These are phyloP conservation scores for Coriolopsis trogii DNA, from an alignment of 1,284 basidiomycete species.

Conservation along the genomic window DNA sequence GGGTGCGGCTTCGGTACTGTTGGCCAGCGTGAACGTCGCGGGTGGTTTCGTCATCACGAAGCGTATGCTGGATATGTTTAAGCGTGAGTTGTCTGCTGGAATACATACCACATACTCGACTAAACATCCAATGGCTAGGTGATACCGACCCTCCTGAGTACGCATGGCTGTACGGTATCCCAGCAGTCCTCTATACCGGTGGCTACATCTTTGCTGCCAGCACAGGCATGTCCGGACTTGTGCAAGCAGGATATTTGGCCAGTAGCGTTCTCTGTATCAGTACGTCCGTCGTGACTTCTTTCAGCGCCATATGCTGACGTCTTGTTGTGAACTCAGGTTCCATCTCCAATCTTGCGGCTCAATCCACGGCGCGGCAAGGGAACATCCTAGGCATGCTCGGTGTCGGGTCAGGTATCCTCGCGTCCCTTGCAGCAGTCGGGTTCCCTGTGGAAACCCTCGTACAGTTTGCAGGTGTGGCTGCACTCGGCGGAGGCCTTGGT, in stretches of 20 bases:
- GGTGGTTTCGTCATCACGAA: conserved; percentile 86
- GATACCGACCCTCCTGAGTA: conserved; percentile 86
- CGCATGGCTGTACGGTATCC: conserved; percentile 77
- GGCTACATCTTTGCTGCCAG: conserved; percentile 80
- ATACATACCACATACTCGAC: neutral
- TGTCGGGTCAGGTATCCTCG: conserved; percentile 77
- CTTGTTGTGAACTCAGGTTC: conserved; percentile 51
- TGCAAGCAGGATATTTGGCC: conserved; percentile 82
- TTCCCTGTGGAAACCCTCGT: conserved; percentile 74
- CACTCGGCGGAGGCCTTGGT: conserved; percentile 69
- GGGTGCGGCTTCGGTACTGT: conserved; percentile 77
- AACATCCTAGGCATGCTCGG: conserved; percentile 85
- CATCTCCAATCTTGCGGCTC: conserved; percentile 72
- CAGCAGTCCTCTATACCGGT: conserved; percentile 78
- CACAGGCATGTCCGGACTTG: conserved; percentile 82
- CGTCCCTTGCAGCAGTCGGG: conserved; percentile 80
- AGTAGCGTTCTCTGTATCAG: conserved; percentile 84
- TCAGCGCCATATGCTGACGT: neutral
- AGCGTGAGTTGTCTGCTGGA: conserved; percentile 50
- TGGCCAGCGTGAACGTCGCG: conserved; percentile 84
- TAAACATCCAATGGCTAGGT: conserved; percentile 40
- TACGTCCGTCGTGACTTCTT: conserved; percentile 32
- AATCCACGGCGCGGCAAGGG: conserved; percentile 79
- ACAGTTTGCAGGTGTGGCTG: conserved; percentile 78
- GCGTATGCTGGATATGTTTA: conserved; percentile 90